Conservation (phyloP, 192 early-diverging fungal species). For the Rhizoclosmatium sp. region DNA sequence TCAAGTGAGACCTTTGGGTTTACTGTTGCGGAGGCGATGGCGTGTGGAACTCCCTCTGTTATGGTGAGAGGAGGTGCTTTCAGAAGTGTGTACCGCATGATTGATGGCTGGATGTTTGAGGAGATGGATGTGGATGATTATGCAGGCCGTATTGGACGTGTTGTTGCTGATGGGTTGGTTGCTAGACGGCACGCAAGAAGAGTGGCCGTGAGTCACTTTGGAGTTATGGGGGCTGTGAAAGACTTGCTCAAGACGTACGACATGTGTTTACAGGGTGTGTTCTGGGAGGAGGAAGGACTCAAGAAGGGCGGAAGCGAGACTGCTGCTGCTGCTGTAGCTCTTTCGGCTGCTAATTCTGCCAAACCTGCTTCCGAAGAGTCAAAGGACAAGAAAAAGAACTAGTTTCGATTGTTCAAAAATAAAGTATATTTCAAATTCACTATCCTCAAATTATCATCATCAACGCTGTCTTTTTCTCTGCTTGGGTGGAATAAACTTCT, state of each 20-base stretch:
- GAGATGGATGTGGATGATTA: slow-evolving; percentile 52
- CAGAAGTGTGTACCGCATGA: slow-evolving; percentile 50
- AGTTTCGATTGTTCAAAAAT: too few relatives aligned
- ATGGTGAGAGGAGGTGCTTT: slow-evolving; percentile 59
- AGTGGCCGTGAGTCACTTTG: slow-evolving; percentile 48
- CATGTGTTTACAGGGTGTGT: slow-evolving; percentile 38
- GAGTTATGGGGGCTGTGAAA: slow-evolving; percentile 43
- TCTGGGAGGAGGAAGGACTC: background rate
- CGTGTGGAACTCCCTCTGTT: slow-evolving; percentile 59
- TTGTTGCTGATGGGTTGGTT: slow-evolving; percentile 21
- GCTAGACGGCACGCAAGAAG: slow-evolving; percentile 39
- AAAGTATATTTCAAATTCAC: too few relatives aligned
- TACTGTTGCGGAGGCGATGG: slow-evolving; percentile 63
- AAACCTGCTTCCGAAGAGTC: too few relatives aligned
- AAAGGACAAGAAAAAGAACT: too few relatives aligned
- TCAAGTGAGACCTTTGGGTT: slow-evolving; percentile 66
- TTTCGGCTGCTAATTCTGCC: too few relatives aligned
- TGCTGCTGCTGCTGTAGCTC: background rate
- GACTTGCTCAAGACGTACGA: slow-evolving; percentile 51
- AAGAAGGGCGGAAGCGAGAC: slow-evolving; percentile 14
- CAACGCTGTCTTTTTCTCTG: too few relatives aligned
- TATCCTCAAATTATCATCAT: too few relatives aligned
- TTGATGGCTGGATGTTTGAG: slow-evolving; percentile 62
- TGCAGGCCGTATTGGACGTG: slow-evolving; percentile 34
- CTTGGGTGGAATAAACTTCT: too few relatives aligned